phyloP scores from a whole-genome alignment of 2,329 filamentous ascomycete species.

The Alternaria arbusti region DNA sequence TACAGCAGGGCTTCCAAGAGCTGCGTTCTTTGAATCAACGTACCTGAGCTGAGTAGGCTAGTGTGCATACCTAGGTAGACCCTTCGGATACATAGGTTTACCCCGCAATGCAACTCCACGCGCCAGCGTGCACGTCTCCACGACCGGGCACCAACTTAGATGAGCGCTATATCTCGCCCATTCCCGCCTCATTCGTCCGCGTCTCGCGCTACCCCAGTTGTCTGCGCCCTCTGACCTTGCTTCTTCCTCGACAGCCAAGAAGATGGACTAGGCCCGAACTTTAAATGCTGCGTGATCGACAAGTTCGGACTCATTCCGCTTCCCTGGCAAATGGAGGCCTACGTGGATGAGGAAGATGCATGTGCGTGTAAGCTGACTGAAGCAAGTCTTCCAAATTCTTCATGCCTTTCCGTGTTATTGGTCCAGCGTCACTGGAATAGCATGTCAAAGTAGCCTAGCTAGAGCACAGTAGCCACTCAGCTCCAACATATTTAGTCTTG shows the following conservation, averaged over 20 bases:
- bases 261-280: not conserved
- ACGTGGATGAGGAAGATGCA: not conserved
- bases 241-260: not conserved
- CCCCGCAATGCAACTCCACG: not conserved
- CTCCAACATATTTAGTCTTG: not conserved
- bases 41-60: not conserved
- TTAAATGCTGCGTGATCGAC: not conserved
- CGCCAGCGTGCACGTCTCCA: not conserved
- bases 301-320: not conserved
- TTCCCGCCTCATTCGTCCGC: not conserved
- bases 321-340: not conserved
- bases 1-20: not conserved
- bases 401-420: not conserved
- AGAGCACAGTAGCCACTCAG: no score
- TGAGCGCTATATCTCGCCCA: not conserved
- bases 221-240: not conserved
- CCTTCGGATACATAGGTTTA: not conserved
- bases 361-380: not conserved
- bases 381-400: not conserved
- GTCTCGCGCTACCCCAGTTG: not conserved
- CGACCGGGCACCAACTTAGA: not conserved
- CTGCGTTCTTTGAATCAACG: not conserved
- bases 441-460: not conserved
- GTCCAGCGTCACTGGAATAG: no score
- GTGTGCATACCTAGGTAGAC: not conserved